Evolutionary conservation across 1,284 basidiomycete species (phyloP).

Genomic region (Puccinia horiana): DNA sequence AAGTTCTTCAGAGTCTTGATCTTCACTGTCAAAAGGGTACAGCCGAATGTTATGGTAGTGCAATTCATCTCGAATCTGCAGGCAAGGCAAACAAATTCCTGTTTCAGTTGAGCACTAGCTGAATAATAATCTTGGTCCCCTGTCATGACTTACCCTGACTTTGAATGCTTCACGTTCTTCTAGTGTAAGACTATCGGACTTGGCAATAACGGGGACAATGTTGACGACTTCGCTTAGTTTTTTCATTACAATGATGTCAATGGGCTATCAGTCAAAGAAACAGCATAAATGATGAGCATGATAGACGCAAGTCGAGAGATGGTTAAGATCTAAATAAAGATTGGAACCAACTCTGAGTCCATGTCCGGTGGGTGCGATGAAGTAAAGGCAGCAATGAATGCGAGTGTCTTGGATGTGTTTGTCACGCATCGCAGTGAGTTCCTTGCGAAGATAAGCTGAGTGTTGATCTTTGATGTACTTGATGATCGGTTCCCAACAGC

Average conservation of each 20-base stretch:
- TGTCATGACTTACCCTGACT: conserved; percentile 67
- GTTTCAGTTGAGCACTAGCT: neutral
- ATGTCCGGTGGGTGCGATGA: conserved; percentile 96
- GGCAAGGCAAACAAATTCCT: conserved; percentile 1
- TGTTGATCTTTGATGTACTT: conserved; percentile 77
- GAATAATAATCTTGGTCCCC: neutral
- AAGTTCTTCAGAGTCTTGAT: conserved; percentile 82
- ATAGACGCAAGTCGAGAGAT: neutral
- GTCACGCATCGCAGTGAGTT: conserved; percentile 97
- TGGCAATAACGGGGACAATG: conserved; percentile 97
- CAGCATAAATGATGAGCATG: conserved; percentile 32
- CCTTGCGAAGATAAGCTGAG: conserved; percentile 96
- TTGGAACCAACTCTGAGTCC: conserved; percentile 69
- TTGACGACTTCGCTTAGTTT: conserved; percentile 98
- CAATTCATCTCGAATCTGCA: conserved; percentile 85
- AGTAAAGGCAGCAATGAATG: conserved; percentile 97
- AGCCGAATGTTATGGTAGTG: conserved; percentile 88
- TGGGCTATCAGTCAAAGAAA: conserved; percentile 57
- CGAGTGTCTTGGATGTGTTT: conserved; percentile 97
- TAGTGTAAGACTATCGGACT: conserved; percentile 90
- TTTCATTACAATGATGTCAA: conserved; percentile 98
- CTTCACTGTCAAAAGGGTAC: conserved; percentile 96
- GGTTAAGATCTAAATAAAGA: too few species aligned
- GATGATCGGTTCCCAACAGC: conserved; percentile 68
- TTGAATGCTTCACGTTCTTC: conserved; percentile 94